Evolutionary conservation across 2,329 filamentous ascomycete species (phyloP).

Genomic region (Claviceps purpurea): DNA sequence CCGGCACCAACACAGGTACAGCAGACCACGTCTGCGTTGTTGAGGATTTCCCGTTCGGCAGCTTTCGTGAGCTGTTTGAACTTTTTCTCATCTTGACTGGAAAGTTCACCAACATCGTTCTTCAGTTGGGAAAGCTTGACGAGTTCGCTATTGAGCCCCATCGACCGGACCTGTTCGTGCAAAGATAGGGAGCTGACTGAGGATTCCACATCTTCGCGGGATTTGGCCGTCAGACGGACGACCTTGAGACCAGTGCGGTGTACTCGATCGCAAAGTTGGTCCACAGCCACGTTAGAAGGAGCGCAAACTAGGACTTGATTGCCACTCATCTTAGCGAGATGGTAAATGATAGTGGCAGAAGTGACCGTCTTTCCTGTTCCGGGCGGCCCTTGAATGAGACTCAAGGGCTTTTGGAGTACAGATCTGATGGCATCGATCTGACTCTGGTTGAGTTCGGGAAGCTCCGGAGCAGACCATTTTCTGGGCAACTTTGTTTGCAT

Average conservation of each 20-base stretch:
- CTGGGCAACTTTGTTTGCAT: constrained; percentile 94
- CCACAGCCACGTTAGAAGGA: constrained; percentile 94
- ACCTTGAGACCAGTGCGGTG: constrained; percentile 92
- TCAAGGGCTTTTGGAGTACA: constrained; percentile 84
- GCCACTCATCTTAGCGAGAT: constrained; percentile 87
- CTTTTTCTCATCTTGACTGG: constrained; percentile 95
- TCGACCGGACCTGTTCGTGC: constrained; percentile 94
- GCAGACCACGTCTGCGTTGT: constrained; percentile 94
- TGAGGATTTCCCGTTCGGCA: constrained; percentile 88
- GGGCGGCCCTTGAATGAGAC: constrained; percentile 90
- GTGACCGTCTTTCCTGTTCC: constrained; percentile 98
- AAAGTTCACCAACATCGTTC: constrained; percentile 78
- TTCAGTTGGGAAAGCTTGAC: constrained; percentile 89
- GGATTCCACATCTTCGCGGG: constrained; percentile 96
- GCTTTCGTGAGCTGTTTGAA: constrained; percentile 90
- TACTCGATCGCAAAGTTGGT: constrained; percentile 94
- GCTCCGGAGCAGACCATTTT: constrained; percentile 88
- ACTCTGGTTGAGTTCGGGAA: constrained; percentile 89
- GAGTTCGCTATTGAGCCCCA: constrained; percentile 88
- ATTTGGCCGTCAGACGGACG: constrained; percentile 96
- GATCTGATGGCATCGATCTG: constrained; percentile 95
- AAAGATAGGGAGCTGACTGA: constrained; percentile 90
- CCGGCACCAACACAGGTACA: constrained; percentile 97
- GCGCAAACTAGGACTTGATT: constrained; percentile 94
- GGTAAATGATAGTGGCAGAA: constrained; percentile 96